Percentiles rank a stretch among this genome's conserved stretches.
Evolutionary conservation across 2,329 filamentous ascomycete species (phyloP).

Genomic region (Fusarium buharicum): DNA sequence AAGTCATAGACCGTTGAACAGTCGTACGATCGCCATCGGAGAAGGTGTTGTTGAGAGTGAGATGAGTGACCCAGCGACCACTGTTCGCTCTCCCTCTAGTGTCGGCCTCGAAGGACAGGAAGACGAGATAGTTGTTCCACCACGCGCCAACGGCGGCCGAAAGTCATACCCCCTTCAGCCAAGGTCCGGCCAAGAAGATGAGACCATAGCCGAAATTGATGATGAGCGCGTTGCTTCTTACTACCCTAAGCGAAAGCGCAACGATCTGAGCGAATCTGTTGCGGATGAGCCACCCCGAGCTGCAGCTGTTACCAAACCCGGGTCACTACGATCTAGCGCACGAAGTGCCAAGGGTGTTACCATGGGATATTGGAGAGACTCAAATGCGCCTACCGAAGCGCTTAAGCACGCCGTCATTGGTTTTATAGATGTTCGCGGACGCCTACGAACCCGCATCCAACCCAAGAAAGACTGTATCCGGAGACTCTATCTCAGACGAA

Average conservation of each 20-base stretch:
- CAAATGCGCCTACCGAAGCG: conserved; percentile 58
- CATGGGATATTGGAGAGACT: conserved; percentile 71
- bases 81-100: conserved; percentile 52
- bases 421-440: conserved; percentile 70
- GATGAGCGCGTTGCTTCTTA: conserved; percentile 53
- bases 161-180: conserved; percentile 51
- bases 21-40: conserved; percentile 48
- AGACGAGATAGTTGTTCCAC: conserved; percentile 65
- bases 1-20: conserved; percentile 44
- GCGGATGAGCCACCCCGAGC: conserved; percentile 47
- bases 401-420: conserved; percentile 69
- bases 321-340: conserved; percentile 45
- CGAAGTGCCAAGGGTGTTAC: conserved; percentile 58
- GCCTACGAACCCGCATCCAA: conserved; percentile 69
- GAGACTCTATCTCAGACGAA: conserved; percentile 58
- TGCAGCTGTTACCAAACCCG: conserved; percentile 41
- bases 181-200: conserved; percentile 54
- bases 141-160: conserved; percentile 52
- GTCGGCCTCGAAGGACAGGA: conserved; percentile 53
- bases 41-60: conserved; percentile 56
- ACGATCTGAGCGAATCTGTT: conserved; percentile 58
- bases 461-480: conserved; percentile 59
- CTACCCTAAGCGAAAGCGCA: conserved; percentile 67
- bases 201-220: conserved; percentile 56
- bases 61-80: conserved; percentile 56